These are phyloP conservation scores for Ascochyta rabiei DNA, from an alignment of 2,329 filamentous ascomycete genomes.

Conservation along the genomic window DNA sequence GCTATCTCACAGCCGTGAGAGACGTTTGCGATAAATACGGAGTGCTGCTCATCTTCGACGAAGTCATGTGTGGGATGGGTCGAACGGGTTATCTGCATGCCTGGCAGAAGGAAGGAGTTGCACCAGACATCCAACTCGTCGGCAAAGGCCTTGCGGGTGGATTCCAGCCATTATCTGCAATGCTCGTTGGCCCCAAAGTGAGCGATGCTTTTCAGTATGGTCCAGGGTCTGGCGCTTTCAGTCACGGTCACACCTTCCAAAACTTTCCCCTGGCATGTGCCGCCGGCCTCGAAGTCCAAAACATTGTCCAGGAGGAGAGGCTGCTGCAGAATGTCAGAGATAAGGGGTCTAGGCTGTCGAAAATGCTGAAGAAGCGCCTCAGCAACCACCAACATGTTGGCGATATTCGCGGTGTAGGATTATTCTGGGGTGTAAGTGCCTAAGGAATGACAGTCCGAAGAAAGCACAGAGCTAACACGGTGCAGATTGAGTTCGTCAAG, in stretches of 20 bases:
- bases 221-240: conserved; percentile 55
- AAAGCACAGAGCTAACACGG: not conserved
- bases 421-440: conserved; percentile 62
- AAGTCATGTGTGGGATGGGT: conserved; percentile 75
- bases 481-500: conserved; percentile 63
- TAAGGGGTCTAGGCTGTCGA: conserved; percentile 59
- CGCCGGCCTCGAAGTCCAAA: conserved; percentile 67
- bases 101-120: conserved; percentile 64
- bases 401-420: conserved; percentile 65
- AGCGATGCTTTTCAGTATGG: conserved; percentile 53
- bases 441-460: too few relatives aligned
- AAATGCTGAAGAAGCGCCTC: conserved; percentile 53
- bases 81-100: conserved; percentile 65
- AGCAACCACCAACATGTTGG: conserved; percentile 59
- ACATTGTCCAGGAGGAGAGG: conserved; percentile 62
- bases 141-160: conserved; percentile 72
- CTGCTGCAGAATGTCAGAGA: conserved; percentile 63
- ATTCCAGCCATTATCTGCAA: conserved; percentile 65
- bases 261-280: conserved; percentile 65
- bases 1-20: conserved; percentile 73
- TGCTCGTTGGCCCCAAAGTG: conserved; percentile 62
- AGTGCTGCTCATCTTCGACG: conserved; percentile 77
- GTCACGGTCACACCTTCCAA: conserved; percentile 69
- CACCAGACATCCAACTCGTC: conserved; percentile 69
- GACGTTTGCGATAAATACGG: conserved; percentile 73